phyloP scores from a whole-genome alignment of 2,329 filamentous ascomycete species.

The Aspergillus bombycis region DNA sequence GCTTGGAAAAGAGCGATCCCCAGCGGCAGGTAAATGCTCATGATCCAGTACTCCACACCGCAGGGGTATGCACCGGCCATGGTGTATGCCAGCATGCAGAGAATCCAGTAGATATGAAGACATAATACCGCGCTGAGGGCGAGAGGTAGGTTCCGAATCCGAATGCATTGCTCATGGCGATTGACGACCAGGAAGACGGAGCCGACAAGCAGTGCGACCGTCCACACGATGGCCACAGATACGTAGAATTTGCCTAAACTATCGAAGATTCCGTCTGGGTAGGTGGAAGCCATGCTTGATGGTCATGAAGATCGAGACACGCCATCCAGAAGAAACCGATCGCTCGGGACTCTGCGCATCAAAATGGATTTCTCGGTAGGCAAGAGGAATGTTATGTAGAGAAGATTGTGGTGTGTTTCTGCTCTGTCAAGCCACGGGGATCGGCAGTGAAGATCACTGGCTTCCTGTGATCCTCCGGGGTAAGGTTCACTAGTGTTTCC shows the following conservation, averaged over 20 bases:
- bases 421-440: background rate
- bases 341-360: background rate
- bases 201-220: background rate
- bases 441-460: background rate
- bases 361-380: background rate
- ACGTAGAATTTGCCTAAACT: background rate
- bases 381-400: background rate
- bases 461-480: background rate
- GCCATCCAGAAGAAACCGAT: conserved; percentile 1
- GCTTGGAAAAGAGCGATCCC: background rate
- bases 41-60: background rate
- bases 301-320: background rate
- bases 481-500: background rate
- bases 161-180: background rate
- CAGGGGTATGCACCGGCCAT: background rate
- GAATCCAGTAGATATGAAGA: conserved; percentile 3
- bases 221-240: background rate
- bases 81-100: background rate
- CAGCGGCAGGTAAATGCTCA: background rate
- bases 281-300: background rate
- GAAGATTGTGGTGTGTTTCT: background rate
- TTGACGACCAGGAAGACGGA: background rate
- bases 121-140: background rate
- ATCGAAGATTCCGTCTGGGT: background rate
- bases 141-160: background rate